Conservation (phyloP, 208 protist genomes). For the Acanthamoeba culbertsoni region DNA sequence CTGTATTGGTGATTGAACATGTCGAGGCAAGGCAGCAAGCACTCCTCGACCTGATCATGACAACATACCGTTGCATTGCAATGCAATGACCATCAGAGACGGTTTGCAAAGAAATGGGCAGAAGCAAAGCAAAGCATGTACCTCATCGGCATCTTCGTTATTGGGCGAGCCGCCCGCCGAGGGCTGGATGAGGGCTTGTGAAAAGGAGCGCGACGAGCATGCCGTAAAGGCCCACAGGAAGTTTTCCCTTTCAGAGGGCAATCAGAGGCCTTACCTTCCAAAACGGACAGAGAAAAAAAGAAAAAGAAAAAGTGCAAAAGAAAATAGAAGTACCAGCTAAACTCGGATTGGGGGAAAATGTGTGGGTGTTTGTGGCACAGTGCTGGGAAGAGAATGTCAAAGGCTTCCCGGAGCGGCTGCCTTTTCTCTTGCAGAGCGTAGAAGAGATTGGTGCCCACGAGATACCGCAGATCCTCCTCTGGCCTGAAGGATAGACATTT, state of each 20-base stretch:
- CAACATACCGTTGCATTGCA: too few relatives aligned
- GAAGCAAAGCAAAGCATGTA: too few relatives aligned
- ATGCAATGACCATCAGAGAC: too few relatives aligned
- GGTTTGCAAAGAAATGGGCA: too few relatives aligned
- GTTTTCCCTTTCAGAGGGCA: neutral
- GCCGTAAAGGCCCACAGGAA: neutral
- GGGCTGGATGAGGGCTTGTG: neutral
- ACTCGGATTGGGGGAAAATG: neutral
- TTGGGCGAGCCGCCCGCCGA: neutral
- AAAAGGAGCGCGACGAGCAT: neutral
- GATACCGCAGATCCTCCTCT: neutral
- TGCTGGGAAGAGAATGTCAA: neutral
- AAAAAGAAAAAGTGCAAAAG: neutral
- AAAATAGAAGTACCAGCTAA: neutral
- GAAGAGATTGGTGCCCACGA: neutral
- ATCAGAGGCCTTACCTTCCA: neutral
- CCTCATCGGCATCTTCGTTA: too few relatives aligned
- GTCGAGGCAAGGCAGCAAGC: neutral
- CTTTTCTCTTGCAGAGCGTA: neutral
- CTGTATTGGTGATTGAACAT: conserved; percentile 24
- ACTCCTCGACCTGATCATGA: neutral
- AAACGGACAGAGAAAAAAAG: neutral
- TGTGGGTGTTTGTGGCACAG: neutral
- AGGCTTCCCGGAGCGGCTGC: neutral
- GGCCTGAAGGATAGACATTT: neutral